Evolutionary conservation across 345 rosid species (phyloP).

Genomic region (Eucalyptus globulus): DNA sequence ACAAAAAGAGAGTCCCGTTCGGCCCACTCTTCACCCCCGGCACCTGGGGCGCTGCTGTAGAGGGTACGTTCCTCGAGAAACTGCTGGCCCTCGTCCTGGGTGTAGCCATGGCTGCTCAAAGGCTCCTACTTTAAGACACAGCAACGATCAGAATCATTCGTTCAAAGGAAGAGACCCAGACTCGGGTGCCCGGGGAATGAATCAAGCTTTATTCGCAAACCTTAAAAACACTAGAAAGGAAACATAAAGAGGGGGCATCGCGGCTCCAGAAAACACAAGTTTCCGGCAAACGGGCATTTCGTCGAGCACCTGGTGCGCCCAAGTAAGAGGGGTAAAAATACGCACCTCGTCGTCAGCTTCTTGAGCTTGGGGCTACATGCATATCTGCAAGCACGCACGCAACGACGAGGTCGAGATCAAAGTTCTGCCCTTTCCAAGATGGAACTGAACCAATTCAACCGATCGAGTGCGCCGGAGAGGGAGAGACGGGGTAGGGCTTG

Average conservation of each 20-base stretch:
- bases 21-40: slow-evolving; percentile 86
- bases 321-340: neutral
- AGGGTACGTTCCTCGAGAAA: slow-evolving; percentile 60
- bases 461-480: neutral
- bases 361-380: neutral
- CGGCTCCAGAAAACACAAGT: neutral
- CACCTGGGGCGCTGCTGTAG: slow-evolving; percentile 19
- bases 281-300: neutral
- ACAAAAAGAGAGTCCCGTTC: slow-evolving; percentile 58
- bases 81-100: slow-evolving; percentile 57
- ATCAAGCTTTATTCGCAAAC: neutral
- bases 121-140: neutral
- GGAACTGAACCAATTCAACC: neutral
- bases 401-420: neutral
- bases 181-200: neutral
- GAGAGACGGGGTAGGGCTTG: neutral
- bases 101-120: slow-evolving; percentile 36
- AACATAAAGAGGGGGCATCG: neutral
- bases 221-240: accelerated
- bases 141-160: neutral
- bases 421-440: neutral
- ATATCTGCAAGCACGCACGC: neutral
- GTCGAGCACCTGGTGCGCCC: neutral
- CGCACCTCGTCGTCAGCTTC: neutral
- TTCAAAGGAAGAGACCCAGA: neutral